These are phyloP conservation scores for Carallia brachiata DNA, from an alignment of 345 rosid genomes.

Conservation along the genomic window DNA sequence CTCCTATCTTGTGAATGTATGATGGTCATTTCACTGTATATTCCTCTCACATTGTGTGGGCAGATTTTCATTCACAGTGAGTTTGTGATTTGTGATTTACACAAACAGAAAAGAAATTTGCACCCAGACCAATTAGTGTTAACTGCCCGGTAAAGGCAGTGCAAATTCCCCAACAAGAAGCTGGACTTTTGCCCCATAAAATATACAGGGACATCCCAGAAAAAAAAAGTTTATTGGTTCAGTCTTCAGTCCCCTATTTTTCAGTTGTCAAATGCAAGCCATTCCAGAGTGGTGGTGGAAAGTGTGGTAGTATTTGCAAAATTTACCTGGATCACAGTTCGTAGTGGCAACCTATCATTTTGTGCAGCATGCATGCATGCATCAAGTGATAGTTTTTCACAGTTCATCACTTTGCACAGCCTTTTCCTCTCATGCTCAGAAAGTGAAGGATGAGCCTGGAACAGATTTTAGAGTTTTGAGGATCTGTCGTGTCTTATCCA, in stretches of 20 bases:
- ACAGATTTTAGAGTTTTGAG: slow-evolving; percentile 11
- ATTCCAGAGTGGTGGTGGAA: background rate
- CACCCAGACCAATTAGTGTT: background rate
- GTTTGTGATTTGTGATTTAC: background rate
- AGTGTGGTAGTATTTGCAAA: background rate
- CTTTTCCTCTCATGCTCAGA: slow-evolving; percentile 69
- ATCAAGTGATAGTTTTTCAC: slow-evolving; percentile 78
- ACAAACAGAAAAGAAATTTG: background rate
- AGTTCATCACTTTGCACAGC: slow-evolving; percentile 71
- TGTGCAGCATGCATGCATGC: slow-evolving; percentile 92
- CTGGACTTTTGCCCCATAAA: background rate
- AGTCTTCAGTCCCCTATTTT: background rate
- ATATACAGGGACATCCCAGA: background rate
- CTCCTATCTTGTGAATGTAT: background rate
- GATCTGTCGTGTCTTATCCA: background rate
- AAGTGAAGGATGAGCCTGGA: slow-evolving; percentile 70
- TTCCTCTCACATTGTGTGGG: background rate
- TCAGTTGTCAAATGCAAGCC: too few species aligned
- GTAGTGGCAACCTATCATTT: slow-evolving; percentile 82
- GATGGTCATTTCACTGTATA: background rate
- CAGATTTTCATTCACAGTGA: background rate
- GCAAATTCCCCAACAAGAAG: background rate
- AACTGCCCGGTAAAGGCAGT: background rate
- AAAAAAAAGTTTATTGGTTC: background rate
- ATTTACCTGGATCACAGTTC: slow-evolving; percentile 80